Percentiles rank a stretch among this genome's conserved stretches.
These are phyloP conservation scores for Drechslera avenae DNA, from an alignment of 2,329 filamentous ascomycete species.

Conservation along the genomic window DNA sequence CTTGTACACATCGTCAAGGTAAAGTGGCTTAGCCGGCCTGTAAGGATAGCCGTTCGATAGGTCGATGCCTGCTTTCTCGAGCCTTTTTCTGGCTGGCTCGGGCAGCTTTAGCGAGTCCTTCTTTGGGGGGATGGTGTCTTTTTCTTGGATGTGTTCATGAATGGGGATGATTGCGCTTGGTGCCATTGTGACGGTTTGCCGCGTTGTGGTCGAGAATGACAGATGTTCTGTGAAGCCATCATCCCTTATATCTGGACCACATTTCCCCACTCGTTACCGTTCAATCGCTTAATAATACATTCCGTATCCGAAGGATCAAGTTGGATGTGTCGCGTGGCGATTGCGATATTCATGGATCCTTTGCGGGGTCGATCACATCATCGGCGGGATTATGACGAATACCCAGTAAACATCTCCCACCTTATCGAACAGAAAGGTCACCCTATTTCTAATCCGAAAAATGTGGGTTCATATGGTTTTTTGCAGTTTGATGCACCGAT, in stretches of 20 bases:
- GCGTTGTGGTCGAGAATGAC: background rate
- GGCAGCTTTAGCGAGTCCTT: constrained; percentile 71
- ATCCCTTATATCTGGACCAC: constrained; percentile 22
- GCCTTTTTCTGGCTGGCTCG: constrained; percentile 59
- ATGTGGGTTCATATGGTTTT: background rate
- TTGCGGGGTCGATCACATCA: constrained; percentile 49
- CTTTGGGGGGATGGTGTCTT: constrained; percentile 64
- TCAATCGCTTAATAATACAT: constrained; percentile 21
- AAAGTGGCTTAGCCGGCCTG: constrained; percentile 68
- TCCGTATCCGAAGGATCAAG: background rate
- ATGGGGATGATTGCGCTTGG: constrained; percentile 64
- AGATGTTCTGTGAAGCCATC: background rate
- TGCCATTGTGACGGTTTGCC: constrained; percentile 51
- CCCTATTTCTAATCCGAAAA: background rate
- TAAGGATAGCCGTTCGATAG: constrained; percentile 74
- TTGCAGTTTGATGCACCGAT: background rate
- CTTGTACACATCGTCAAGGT: constrained; percentile 70
- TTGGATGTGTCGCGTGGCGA: constrained; percentile 9
- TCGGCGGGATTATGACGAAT: constrained; percentile 39
- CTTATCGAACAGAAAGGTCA: constrained; percentile 28
- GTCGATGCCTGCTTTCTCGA: constrained; percentile 72
- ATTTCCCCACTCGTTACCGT: constrained; percentile 9
- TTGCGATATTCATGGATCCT: constrained; percentile 13
- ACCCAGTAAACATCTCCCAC: constrained; percentile 26
- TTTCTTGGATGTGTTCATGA: constrained; percentile 56